Conservation (phyloP, 1,284 basidiomycete species). For the Mycosarcoma mackinlayi region DNA sequence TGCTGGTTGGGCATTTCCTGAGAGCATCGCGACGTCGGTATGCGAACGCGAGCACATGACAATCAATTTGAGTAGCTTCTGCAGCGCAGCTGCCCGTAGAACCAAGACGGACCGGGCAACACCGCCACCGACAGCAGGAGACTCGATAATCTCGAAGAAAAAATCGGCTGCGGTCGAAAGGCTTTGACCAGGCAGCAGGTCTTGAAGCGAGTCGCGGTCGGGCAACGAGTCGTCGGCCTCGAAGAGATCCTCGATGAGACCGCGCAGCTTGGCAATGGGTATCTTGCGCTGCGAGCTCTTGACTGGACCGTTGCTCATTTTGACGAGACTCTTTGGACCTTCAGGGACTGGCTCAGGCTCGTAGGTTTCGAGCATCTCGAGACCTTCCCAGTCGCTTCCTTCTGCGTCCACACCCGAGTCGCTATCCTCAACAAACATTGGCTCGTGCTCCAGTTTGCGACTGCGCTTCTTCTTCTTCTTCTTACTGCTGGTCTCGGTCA, state of each 20-base stretch:
- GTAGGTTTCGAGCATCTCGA: constrained; percentile 31
- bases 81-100: constrained; percentile 35
- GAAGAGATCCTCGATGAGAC: constrained; percentile 83
- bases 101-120: constrained; percentile 27
- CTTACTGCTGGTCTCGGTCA: constrained; percentile 9
- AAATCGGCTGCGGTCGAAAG: constrained; percentile 77
- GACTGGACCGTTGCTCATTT: constrained; percentile 48
- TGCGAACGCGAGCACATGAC: constrained; percentile 36
- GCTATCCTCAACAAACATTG: constrained; percentile 43
- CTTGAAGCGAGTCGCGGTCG: constrained; percentile 73
- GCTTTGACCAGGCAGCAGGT: constrained; percentile 73
- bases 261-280: constrained; percentile 79
- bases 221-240: constrained; percentile 86
- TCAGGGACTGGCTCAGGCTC: constrained; percentile 12
- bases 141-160: constrained; percentile 51
- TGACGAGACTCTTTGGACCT: constrained; percentile 19
- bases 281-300: constrained; percentile 43
- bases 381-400: constrained; percentile 52
- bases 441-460: too few species aligned
- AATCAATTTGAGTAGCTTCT: constrained; percentile 45
- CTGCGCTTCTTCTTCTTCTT: constrained; percentile 29
- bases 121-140: constrained; percentile 21
- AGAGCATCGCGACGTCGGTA: constrained; percentile 20
- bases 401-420: constrained; percentile 48
- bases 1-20: constrained; percentile 16